Evolutionary conservation across 352 stramenopile genomes (phyloP), one percentile per base, ranked within the genome.

Genomic region (Phytophthora lateralis): DNA sequence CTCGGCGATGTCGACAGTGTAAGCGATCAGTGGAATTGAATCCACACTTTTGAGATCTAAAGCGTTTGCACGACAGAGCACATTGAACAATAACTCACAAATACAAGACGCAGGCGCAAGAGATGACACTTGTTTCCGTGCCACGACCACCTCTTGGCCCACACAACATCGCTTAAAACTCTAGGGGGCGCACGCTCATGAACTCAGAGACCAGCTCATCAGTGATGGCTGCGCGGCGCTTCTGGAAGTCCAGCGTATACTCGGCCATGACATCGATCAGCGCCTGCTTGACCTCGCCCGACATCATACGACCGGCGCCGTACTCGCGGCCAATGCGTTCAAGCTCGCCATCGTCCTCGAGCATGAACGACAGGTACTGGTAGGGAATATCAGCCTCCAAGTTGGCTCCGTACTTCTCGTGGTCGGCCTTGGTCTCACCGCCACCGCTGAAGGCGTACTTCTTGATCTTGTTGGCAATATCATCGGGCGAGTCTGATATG

Each of bases 361-460:
- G 82, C 80, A 99, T 99, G 78, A 99, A 99, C 38, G 85, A 92
- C 44, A 99, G 74, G 88, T 98, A 99, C 82, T 99, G 97, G 76
- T 98, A 99, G 37, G 95, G 86, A 37, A 99, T 98, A 75, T 99
- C 98, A 6, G 98, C 88, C 29, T 99, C 95, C 32, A 99, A 77
- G 82, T 99, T 98, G 29, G 98, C 98, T 41, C 98, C 98, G 45
- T 98, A 92, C 64, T 99, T 96, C 65, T 98, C 82, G 74, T 99
- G 98, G 66, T 99, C 83, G 55, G 98, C 97, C 72, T 98, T 97
- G 14, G 97, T 99, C 68, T 99, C 97, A 64, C 97, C 93, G 52
- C 98, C 98, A 39, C 98, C 98, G 27, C 89, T 95, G 68, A 93
- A 91, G 54, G 85, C 85, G 66, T 85, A 96, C 73, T 90, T 91